These are phyloP conservation scores for Malania oleifera DNA, from an alignment of 164 flowering plant genomes.

Conservation along the genomic window DNA sequence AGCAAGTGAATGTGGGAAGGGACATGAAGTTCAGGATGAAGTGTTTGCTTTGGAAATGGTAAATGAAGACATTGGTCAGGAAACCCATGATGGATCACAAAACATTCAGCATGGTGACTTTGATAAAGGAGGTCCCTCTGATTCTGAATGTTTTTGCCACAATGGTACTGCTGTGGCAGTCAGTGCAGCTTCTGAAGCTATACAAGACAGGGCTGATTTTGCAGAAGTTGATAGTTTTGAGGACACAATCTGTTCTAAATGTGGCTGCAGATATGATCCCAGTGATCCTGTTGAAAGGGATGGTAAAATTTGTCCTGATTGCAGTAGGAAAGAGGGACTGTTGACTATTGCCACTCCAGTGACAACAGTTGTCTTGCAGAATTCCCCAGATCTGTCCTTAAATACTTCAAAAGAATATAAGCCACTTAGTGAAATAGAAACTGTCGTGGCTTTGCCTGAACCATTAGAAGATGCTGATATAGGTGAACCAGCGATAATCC, in stretches of 20 bases:
- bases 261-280: conserved; percentile 38
- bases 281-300: conserved; percentile 31
- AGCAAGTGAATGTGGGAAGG: conserved; percentile 33
- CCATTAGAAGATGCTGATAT: conserved; percentile 16
- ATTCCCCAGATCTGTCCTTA: conserved; percentile 12
- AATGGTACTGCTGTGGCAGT: conserved; percentile 18
- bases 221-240: conserved; percentile 23
- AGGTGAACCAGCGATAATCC: conserved; percentile 19
- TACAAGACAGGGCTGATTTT: conserved; percentile 18
- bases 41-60: conserved; percentile 47
- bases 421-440: conserved; percentile 11
- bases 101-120: conserved; percentile 18
- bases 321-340: conserved; percentile 31
- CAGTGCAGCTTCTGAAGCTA: conserved; percentile 22
- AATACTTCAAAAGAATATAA: conserved; percentile 19
- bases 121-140: conserved; percentile 21
- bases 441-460: conserved; percentile 13
- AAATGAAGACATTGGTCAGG: conserved; percentile 26
- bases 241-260: conserved; percentile 42
- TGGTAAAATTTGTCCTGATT: conserved; percentile 47
- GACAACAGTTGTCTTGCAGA: conserved; percentile 13
- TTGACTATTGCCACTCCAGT: conserved; percentile 11
- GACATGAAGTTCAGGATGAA: conserved; percentile 46
- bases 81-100: conserved; percentile 20
- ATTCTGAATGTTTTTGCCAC: conserved; percentile 21